Percentiles rank a stretch among this genome's conserved stretches.
Evolutionary conservation across 352 stramenopile genomes (phyloP).

Genomic region (Blastocystis sp.): DNA sequence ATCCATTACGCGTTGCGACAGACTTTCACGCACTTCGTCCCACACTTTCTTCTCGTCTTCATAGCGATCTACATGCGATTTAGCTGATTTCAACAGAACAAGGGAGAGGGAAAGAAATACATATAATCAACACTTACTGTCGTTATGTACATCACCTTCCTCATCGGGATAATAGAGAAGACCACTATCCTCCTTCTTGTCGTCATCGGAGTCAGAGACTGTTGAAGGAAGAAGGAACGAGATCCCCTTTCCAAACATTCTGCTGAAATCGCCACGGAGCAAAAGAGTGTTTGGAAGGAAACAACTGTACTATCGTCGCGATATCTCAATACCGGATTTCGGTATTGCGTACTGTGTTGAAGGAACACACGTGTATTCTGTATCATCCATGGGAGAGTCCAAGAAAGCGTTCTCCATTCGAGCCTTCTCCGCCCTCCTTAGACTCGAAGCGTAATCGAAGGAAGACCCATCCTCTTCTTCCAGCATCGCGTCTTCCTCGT

Average conservation of each 20-base stretch:
- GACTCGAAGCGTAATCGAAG: too few species aligned
- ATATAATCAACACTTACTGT: slow-evolving; percentile 3
- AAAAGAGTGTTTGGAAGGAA: too few species aligned
- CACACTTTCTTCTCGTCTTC: slow-evolving; percentile 49
- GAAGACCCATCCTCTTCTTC: too few species aligned
- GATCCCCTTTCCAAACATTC: slow-evolving; percentile 46
- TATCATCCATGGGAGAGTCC: too few species aligned
- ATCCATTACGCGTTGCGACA: slow-evolving; percentile 48
- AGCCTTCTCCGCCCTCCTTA: too few species aligned
- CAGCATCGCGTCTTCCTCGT: too few species aligned
- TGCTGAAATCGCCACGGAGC: too few species aligned
- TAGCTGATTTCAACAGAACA: neutral
- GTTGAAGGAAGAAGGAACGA: slow-evolving; percentile 33
- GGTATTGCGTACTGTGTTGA: too few species aligned
- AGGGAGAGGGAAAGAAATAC: neutral
- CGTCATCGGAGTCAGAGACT: neutral
- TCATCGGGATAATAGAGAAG: slow-evolving; percentile 20
- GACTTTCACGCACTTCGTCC: slow-evolving; percentile 63
- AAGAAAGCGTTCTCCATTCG: too few species aligned
- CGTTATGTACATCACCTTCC: neutral
- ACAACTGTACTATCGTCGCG: too few species aligned
- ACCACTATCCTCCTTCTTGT: neutral
- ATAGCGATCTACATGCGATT: neutral
- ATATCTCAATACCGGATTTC: too few species aligned
- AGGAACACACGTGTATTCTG: too few species aligned